A percentile compares a stretch with the other conserved stretches of the same genome.
Evolutionary conservation across 176 grass and related monocot species (phyloP).

Genomic region (Elymus sibiricus): DNA sequence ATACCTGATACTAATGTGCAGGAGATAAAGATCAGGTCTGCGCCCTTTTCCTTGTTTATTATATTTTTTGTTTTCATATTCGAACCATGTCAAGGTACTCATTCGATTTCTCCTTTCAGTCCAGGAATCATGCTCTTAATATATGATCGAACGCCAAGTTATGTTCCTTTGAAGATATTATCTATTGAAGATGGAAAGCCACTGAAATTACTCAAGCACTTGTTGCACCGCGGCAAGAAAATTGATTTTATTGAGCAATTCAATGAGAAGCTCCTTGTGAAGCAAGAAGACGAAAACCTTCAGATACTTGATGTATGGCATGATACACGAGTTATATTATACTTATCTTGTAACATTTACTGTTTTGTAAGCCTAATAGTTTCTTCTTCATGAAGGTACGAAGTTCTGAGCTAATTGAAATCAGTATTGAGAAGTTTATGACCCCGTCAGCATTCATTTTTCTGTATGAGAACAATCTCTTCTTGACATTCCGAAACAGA

Average conservation of each 20-base stretch:
- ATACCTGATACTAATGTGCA: slow-evolving; percentile 87
- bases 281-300: slow-evolving; percentile 95
- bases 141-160: slow-evolving; percentile 70
- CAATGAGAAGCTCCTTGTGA: slow-evolving; percentile 91
- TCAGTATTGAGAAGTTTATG: slow-evolving; percentile 81
- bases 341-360: neutral
- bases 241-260: slow-evolving; percentile 99
- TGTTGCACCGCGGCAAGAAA: slow-evolving; percentile 93
- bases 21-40: slow-evolving; percentile 96
- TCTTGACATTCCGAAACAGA: slow-evolving; percentile 95
- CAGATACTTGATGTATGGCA: slow-evolving; percentile 94
- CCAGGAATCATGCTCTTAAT: slow-evolving; percentile 99
- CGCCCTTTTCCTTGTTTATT: neutral
- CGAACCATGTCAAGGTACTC: neutral
- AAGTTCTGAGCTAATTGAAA: slow-evolving; percentile 85
- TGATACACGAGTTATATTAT: neutral
- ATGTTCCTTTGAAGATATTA: slow-evolving; percentile 94
- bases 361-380: slow-evolving; percentile 15
- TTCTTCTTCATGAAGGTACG: slow-evolving; percentile 59
- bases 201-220: slow-evolving; percentile 85
- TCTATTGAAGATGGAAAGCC: slow-evolving; percentile 93
- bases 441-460: slow-evolving; percentile 98
- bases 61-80: neutral
- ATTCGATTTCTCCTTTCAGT: slow-evolving; percentile 37
- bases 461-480: slow-evolving; percentile 98